These are phyloP conservation scores for Phialocephala subalpina DNA, from an alignment of 2,329 filamentous ascomycete species.

Conservation along the genomic window DNA sequence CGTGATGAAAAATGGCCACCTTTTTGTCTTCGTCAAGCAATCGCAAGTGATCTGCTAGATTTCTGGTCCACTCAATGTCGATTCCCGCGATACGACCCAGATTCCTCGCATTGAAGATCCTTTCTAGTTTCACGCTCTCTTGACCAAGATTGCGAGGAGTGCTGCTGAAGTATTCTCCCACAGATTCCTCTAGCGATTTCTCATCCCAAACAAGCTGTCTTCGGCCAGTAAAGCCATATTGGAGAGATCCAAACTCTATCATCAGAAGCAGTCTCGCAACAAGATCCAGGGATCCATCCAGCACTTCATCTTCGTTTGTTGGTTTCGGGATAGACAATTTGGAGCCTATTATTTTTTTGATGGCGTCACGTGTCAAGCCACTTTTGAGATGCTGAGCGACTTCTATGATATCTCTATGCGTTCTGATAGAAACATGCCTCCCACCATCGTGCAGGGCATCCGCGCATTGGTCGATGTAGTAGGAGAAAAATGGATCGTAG, in stretches of 20 bases:
- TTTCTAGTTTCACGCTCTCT: constrained; percentile 32
- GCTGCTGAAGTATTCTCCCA: constrained; percentile 16
- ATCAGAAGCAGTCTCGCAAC: constrained; percentile 24
- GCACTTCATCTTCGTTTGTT: constrained; percentile 9
- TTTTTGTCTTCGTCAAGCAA: constrained; percentile 49
- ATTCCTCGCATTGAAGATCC: constrained; percentile 38
- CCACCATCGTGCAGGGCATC: constrained; percentile 20
- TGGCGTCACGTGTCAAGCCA: background rate
- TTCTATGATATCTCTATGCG: constrained; percentile 19
- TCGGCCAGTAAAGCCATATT: constrained; percentile 20
- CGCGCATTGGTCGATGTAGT: constrained; percentile 26
- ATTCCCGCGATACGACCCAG: constrained; percentile 48
- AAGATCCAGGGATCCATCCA: constrained; percentile 27
- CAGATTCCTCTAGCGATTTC: constrained; percentile 2
- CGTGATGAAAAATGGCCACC: constrained; percentile 51
- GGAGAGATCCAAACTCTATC: constrained; percentile 22
- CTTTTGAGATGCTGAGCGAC: constrained; percentile 11
- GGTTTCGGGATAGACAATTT: constrained; percentile 6
- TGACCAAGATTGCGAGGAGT: background rate
- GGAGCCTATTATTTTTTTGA: constrained; percentile 11
- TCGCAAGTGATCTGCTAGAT: constrained; percentile 51
- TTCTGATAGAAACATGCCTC: constrained; percentile 14
- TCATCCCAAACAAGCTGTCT: constrained; percentile 18
- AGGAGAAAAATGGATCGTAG: constrained; percentile 24
- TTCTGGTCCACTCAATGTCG: constrained; percentile 48